A percentile compares a stretch with the other conserved stretches of the same genome.
Conservation (phyloP, 306 rosid species). For the Lupinus albus region DNA sequence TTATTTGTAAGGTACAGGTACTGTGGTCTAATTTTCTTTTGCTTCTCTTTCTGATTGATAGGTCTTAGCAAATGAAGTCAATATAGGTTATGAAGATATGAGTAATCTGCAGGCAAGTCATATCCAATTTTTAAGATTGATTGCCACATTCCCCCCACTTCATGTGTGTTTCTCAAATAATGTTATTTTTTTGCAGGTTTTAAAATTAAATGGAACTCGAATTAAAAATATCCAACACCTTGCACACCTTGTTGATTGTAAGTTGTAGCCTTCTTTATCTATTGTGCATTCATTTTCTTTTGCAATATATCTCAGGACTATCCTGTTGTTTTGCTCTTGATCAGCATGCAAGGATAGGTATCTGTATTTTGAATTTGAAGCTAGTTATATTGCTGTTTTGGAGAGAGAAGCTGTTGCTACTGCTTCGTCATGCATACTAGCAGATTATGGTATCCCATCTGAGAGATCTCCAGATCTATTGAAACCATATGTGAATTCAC, state of each 20-base stretch:
- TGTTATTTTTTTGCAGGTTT: slow-evolving; percentile 56
- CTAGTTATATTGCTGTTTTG: slow-evolving; percentile 73
- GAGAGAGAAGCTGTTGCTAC: slow-evolving; percentile 71
- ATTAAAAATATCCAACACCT: slow-evolving; percentile 85
- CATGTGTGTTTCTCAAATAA: slow-evolving; percentile 28
- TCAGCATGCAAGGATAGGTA: slow-evolving; percentile 82
- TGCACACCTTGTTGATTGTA: slow-evolving; percentile 87
- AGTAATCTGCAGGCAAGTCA: slow-evolving; percentile 86
- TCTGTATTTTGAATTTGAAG: slow-evolving; percentile 86
- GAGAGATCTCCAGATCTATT: slow-evolving; percentile 83
- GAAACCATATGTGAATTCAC: slow-evolving; percentile 68
- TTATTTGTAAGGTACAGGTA: too few species aligned
- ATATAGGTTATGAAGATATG: slow-evolving; percentile 96
- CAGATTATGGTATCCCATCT: slow-evolving; percentile 81
- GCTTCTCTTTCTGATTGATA: slow-evolving; percentile 34
- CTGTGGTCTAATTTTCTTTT: slow-evolving; percentile 13
- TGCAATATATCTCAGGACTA: slow-evolving; percentile 35
- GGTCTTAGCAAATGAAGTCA: slow-evolving; percentile 91
- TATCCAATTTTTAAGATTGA: neutral
- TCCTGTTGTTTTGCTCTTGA: slow-evolving; percentile 41
- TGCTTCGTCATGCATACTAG: slow-evolving; percentile 69
- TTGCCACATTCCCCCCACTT: slow-evolving; percentile 4
- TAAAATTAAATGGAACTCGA: slow-evolving; percentile 77
- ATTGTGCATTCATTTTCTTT: slow-evolving; percentile 7
- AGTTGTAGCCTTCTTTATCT: slow-evolving; percentile 42